Evolutionary conservation across 805 yeast genomes (phyloP).

Genomic region (Starmerella stigmatis): DNA sequence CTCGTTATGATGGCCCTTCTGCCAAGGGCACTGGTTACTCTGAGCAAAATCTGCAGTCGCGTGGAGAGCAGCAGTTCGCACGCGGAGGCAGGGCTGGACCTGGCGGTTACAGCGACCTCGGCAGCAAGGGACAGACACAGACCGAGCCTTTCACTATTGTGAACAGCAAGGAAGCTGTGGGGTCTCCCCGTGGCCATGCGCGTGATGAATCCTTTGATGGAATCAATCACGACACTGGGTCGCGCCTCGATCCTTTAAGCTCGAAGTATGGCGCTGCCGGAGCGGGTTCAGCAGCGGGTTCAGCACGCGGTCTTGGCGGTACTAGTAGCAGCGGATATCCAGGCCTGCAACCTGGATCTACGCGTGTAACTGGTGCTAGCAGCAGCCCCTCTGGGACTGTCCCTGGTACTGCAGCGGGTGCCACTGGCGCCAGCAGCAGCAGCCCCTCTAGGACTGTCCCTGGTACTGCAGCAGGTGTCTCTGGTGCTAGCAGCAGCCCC

Average conservation of each 20-base stretch:
- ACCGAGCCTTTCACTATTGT: neutral
- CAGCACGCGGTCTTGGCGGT: neutral
- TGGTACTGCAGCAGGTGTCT: too few relatives aligned
- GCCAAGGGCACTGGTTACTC: neutral
- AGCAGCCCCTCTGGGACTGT: neutral
- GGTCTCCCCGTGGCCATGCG: slow-evolving; percentile 5
- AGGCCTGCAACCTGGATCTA: neutral
- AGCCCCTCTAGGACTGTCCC: too few relatives aligned
- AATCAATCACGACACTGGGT: slow-evolving; percentile 12
- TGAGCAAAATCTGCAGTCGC: neutral
- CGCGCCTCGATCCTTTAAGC: slow-evolving; percentile 17
- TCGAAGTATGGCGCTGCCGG: slow-evolving; percentile 7
- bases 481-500: slow-evolving; percentile 1
- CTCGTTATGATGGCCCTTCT: slow-evolving; percentile 5
- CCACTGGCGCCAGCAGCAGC: neutral
- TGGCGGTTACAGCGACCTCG: slow-evolving; percentile 10
- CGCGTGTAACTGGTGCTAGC: neutral
- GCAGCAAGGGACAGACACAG: slow-evolving; percentile 10
- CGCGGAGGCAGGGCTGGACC: neutral
- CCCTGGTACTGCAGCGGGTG: too few relatives aligned
- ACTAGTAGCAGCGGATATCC: neutral
- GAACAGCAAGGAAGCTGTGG: neutral
- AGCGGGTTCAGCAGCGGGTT: neutral
- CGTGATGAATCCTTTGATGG: slow-evolving; percentile 10
- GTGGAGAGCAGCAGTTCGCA: slow-evolving; percentile 1